phyloP scores from a whole-genome alignment of 2,329 filamentous ascomycete genomes.

The Leptosphaerulina australis region DNA sequence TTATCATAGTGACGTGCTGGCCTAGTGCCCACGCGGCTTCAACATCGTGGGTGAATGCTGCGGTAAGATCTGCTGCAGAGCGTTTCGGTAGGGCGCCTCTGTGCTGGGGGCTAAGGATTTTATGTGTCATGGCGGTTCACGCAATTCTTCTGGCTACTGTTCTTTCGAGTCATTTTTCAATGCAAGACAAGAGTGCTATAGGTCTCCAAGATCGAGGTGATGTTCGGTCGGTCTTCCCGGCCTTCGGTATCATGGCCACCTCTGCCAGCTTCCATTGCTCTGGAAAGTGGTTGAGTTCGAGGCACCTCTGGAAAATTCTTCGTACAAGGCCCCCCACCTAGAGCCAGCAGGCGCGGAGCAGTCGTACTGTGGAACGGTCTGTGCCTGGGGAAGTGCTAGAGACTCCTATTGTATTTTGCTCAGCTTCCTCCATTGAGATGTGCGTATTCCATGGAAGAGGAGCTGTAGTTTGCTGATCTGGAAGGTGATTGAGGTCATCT shows the following conservation, averaged over 20 bases:
- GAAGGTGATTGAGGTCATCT: too few relatives aligned
- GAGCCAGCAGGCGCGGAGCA: slow-evolving; percentile 5
- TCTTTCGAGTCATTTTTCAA: slow-evolving; percentile 3
- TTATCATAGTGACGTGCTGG: slow-evolving; percentile 13
- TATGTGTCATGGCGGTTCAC: slow-evolving; percentile 7
- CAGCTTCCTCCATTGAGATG: too few relatives aligned
- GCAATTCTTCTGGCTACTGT: slow-evolving; percentile 15
- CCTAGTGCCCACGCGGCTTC: slow-evolving; percentile 5
- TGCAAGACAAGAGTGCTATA: background rate
- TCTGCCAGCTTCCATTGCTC: background rate
- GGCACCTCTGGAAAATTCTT: slow-evolving; percentile 7
- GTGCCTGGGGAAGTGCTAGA: background rate
- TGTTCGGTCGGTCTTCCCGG: too few relatives aligned
- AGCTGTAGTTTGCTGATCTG: too few relatives aligned
- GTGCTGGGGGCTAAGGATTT: slow-evolving; percentile 17
- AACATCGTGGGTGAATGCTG: slow-evolving; percentile 12
- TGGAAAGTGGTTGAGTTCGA: slow-evolving; percentile 8
- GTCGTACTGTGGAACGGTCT: background rate
- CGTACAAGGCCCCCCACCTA: background rate
- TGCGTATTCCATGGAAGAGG: too few relatives aligned
- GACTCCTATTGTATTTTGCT: background rate
- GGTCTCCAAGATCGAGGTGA: background rate
- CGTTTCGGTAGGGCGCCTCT: slow-evolving; percentile 14
- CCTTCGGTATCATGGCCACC: slow-evolving; percentile 16
- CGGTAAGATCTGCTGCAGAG: slow-evolving; percentile 7